phyloP scores from a whole-genome alignment of 345 rosid genomes.

The Citrus maxima region DNA sequence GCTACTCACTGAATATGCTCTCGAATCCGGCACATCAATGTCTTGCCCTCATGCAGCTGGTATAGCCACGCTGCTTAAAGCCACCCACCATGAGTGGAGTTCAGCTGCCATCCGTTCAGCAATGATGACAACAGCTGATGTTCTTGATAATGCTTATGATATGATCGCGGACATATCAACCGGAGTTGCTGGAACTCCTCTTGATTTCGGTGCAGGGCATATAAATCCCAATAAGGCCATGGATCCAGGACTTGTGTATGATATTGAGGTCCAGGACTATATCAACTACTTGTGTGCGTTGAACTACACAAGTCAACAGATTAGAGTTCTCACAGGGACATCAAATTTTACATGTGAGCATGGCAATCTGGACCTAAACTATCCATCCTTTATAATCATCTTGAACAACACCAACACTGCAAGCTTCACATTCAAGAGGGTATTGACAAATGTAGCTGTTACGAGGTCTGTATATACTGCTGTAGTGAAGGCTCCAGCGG shows the following conservation, averaged over 20 bases:
- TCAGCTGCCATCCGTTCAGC: conserved; percentile 44
- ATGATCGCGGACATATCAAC: conserved; percentile 35
- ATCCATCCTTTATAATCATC: conserved; percentile 48
- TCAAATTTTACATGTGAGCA: conserved; percentile 23
- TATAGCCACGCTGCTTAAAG: conserved; percentile 34
- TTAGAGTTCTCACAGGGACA: conserved; percentile 26
- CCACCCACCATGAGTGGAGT: conserved; percentile 38
- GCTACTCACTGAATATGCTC: conserved; percentile 35
- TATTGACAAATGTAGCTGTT: conserved; percentile 10
- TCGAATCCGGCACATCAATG: conserved; percentile 45
- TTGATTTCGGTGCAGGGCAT: conserved; percentile 50
- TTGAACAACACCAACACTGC: conserved; percentile 44
- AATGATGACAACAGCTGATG: conserved; percentile 47
- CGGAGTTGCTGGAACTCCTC: conserved; percentile 36
- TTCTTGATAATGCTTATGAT: conserved; percentile 18
- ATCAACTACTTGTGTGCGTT: conserved; percentile 34
- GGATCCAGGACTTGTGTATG: conserved; percentile 49
- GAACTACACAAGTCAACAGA: conserved; percentile 34
- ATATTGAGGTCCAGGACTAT: conserved; percentile 31
- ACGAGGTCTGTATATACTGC: conserved; percentile 6
- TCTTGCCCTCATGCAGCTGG: conserved; percentile 46
- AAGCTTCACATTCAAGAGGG: conserved; percentile 26
- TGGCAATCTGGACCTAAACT: conserved; percentile 39
- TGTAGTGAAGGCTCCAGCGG: conserved; percentile 21
- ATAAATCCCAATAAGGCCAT: conserved; percentile 36